A percentile compares a stretch with the other conserved stretches of the same genome.
Conservation (phyloP, 768 basidiomycete species). For the Coprinellus micaceus region DNA sequence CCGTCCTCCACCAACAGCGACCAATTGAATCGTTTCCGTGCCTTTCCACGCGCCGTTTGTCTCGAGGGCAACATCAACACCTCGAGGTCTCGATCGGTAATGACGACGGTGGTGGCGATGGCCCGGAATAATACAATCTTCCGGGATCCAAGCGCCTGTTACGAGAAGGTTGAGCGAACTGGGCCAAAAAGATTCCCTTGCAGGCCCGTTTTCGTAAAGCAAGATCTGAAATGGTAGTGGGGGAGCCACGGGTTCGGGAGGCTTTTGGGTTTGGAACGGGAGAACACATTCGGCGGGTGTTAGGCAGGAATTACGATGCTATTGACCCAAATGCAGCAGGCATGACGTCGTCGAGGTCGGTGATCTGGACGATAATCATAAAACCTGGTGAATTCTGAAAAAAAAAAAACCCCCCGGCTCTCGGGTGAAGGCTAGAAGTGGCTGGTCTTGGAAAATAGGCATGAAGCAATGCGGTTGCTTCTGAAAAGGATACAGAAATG, state of each 20-base stretch:
- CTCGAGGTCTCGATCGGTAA: neutral
- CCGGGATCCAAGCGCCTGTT: neutral
- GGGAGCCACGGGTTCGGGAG: neutral
- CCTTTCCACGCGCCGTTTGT: neutral
- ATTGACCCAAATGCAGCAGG: neutral
- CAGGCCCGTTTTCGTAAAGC: neutral
- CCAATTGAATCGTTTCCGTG: neutral
- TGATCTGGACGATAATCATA: slow-evolving; percentile 1
- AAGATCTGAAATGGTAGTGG: neutral
- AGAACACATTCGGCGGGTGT: neutral
- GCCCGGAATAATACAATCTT: neutral
- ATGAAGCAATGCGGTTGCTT: neutral
- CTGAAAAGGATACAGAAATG: neutral
- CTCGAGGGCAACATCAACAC: neutral
- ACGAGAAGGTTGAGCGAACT: neutral
- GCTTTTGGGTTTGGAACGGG: slow-evolving; percentile 1
- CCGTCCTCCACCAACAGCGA: neutral
- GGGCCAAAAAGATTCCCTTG: neutral
- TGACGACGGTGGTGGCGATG: neutral
- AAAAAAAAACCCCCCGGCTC: too few relatives aligned
- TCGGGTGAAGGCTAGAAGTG: neutral
- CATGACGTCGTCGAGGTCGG: neutral
- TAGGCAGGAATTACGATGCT: neutral
- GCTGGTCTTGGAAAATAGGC: neutral
- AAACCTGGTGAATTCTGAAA: neutral